Base-by-base conservation (phyloP, 2,329 filamentous ascomycete species). In the Aureobasidium sp. region DNA sequence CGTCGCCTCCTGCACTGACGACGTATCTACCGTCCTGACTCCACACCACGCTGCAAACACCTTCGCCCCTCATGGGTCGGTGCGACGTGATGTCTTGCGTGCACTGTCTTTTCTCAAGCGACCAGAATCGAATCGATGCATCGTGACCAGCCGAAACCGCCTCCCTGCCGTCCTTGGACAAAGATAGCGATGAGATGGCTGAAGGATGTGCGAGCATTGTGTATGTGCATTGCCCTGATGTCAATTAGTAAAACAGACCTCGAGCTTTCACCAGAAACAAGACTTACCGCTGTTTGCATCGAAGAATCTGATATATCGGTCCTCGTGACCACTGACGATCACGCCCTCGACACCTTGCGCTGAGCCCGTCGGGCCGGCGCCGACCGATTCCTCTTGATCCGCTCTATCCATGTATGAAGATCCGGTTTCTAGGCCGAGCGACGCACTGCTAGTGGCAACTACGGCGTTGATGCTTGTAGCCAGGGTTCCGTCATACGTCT, bases 191-290 rank as follows among this genome's bases (percentile, higher is more conserved):
- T 1, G 94, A 95, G 66, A 99, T 96, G 60, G 94, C 87, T 3
- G 92, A 88, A 0, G 94, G 91, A 68, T 99, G 94, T 6, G 94
- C 94, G 62, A 97, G 84, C 94, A 99, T 99, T 69, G 89, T 95
- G 75, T 99, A 99, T 65, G 94, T 97, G 77, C 92, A 96, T 90
- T 99, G 94, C 61, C 94, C 94, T 97, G 65, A 10, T 27, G 13
- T 19, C 9, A 19, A 46, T 57, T 37, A 57, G 40, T 13, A 35
- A 45, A 19, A 31, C 4, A 35, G 17, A 15, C n/a, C 6, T 19
- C 13, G 9, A 23, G 5, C 17, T 21, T 17, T 25, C 42, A 11
- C 23, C 27, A 4, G 10, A 11, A 35, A 15, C 19, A 15, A 38
- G 8, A 84, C 89, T 75, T 87, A 97, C 94, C 94, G 76, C 90